Percentiles rank a stretch among this genome's conserved stretches.
phyloP scores from a whole-genome alignment of 2,329 filamentous ascomycete species.

The Fusarium paranaense region DNA sequence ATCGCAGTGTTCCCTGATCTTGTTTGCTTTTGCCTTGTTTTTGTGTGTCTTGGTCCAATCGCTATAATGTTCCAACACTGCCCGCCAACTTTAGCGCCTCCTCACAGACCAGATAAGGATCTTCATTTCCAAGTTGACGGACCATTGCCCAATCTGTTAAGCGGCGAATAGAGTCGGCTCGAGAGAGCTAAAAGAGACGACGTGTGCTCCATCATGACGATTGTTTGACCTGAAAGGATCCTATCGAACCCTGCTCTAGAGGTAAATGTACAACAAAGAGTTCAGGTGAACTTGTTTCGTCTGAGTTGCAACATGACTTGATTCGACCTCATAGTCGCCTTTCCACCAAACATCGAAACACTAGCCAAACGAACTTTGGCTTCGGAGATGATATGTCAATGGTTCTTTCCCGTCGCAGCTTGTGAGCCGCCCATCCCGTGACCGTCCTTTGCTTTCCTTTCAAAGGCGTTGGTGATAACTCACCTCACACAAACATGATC shows the following conservation, averaged over 20 bases:
- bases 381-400: neutral
- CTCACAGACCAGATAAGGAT: neutral
- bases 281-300: neutral
- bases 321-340: neutral
- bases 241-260: neutral
- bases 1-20: neutral
- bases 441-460: neutral
- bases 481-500: slow-evolving; percentile 1
- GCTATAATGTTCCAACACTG: neutral
- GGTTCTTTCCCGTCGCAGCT: neutral
- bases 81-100: neutral
- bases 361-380: neutral
- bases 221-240: neutral
- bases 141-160: neutral
- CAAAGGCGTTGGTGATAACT: neutral
- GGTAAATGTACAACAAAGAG: neutral
- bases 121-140: neutral
- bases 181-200: neutral
- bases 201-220: neutral
- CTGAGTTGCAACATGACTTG: neutral
- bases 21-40: slow-evolving; percentile 11
- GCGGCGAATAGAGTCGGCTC: neutral
- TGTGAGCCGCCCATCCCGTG: neutral
- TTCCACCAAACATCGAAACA: neutral
- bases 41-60: neutral